Conservation (phyloP, 106 monocot genomes). For the Amphibolis antarctica region DNA sequence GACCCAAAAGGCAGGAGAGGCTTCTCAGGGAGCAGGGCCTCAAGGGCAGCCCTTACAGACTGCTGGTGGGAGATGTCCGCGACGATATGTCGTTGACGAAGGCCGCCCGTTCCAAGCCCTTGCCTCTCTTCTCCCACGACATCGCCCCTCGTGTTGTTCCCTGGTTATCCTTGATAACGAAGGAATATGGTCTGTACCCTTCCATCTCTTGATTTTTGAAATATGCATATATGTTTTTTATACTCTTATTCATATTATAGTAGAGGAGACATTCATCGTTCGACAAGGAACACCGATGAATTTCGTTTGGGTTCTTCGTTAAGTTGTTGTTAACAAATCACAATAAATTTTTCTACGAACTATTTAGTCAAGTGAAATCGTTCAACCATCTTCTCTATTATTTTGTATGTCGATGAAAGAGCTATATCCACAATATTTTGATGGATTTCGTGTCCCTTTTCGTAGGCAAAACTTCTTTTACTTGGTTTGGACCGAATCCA, state of each 20-base stretch:
- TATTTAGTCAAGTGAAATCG: too few species aligned
- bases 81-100: background rate
- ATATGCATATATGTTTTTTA: background rate
- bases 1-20: constrained; percentile 37
- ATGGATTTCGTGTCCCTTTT: background rate
- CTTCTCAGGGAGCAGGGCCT: constrained; percentile 14
- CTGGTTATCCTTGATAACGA: background rate
- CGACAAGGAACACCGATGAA: too few species aligned
- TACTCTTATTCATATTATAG: too few species aligned
- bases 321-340: too few species aligned
- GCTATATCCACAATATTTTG: background rate
- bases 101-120: constrained; percentile 12
- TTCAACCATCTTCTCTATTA: too few species aligned
- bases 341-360: too few species aligned
- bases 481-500: constrained; percentile 14
- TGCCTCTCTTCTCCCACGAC: constrained; percentile 5
- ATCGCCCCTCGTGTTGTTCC: constrained; percentile 10
- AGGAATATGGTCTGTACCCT: background rate
- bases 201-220: background rate
- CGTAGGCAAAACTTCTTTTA: constrained; percentile 6
- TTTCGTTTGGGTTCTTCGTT: too few species aligned
- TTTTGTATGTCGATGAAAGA: background rate
- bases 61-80: constrained; percentile 9
- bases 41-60: constrained; percentile 8
- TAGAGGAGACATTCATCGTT: too few species aligned